Percentiles rank a stretch among this genome's conserved stretches.
Evolutionary conservation across 208 protist species (phyloP).

Genomic region (Naegleria gruberi): DNA sequence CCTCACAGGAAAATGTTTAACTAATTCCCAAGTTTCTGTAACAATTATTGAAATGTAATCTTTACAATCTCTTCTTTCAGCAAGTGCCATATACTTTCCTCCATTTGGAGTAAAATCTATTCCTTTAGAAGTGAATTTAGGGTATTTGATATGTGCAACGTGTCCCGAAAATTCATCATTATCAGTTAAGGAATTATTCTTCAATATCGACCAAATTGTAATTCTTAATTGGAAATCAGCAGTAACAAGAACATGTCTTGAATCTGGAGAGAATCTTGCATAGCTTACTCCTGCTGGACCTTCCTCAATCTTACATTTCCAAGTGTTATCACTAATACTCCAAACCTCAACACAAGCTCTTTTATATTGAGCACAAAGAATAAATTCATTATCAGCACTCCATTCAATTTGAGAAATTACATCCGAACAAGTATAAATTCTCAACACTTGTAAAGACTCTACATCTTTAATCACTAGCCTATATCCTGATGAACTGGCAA

Average conservation of each 20-base stretch:
- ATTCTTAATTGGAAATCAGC: constrained; percentile 35
- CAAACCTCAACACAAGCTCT: constrained; percentile 34
- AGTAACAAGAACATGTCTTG: constrained; percentile 25
- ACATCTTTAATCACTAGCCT: constrained; percentile 25
- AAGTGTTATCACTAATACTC: constrained; percentile 23
- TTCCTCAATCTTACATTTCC: constrained; percentile 38
- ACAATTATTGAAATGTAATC: constrained; percentile 31
- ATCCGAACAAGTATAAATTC: constrained; percentile 28
- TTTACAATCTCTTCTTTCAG: constrained; percentile 25
- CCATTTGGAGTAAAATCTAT: constrained; percentile 17
- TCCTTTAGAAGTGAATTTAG: constrained; percentile 23
- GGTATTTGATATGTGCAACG: constrained; percentile 27
- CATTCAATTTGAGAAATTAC: constrained; percentile 30
- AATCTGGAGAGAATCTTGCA: constrained; percentile 33
- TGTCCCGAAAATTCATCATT: not conserved
- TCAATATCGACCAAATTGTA: not conserved
- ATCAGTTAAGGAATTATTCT: not conserved
- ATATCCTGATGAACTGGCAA: constrained; percentile 15
- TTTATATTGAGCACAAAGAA: constrained; percentile 27
- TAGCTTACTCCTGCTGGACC: constrained; percentile 28
- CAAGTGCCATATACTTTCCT: constrained; percentile 29
- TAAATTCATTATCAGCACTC: constrained; percentile 28
- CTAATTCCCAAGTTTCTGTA: constrained; percentile 18
- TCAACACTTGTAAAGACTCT: constrained; percentile 25
- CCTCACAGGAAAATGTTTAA: constrained; percentile 29